Conservation (phyloP, 2,329 filamentous ascomycete species). For the Cladobotryum mycophilum region DNA sequence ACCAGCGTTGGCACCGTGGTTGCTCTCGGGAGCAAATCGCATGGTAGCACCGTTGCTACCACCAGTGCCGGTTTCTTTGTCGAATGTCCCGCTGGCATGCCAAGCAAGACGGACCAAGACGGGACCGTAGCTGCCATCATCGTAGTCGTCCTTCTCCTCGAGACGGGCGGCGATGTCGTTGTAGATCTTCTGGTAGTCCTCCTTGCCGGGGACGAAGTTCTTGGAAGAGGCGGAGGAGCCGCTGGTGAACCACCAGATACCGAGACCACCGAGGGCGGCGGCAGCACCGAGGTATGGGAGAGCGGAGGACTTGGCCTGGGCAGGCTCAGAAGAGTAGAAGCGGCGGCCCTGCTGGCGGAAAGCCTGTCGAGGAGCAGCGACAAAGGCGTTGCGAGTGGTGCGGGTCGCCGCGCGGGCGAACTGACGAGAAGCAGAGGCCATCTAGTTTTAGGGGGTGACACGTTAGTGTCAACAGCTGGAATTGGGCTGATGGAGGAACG, state of each 20-base stretch:
- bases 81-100: conserved; percentile 91
- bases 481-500: too few species aligned
- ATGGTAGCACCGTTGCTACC: conserved; percentile 96
- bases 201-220: conserved; percentile 66
- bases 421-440: conserved; percentile 44
- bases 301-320: conserved; percentile 42
- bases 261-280: conserved; percentile 55
- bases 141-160: conserved; percentile 89
- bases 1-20: conserved; percentile 91
- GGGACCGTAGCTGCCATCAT: conserved; percentile 92
- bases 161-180: conserved; percentile 73
- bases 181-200: conserved; percentile 95
- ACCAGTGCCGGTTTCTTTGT: conserved; percentile 80
- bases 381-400: conserved; percentile 51
- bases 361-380: conserved; percentile 55
- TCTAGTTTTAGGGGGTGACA: conserved; percentile 13
- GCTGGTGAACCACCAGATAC: conserved; percentile 60
- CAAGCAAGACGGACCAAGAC: conserved; percentile 87
- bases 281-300: conserved; percentile 56
- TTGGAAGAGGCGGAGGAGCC: conserved; percentile 43
- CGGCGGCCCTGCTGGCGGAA: conserved; percentile 71
- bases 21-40: conserved; percentile 83
- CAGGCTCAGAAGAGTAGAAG: conserved; percentile 68
- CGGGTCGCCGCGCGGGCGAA: conserved; percentile 54
- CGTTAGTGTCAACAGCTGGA: not conserved